Percentiles rank a stretch among this genome's conserved stretches.
phyloP scores from a whole-genome alignment of 2,329 filamentous ascomycete genomes.

The Myriosclerotinia curreyana region DNA sequence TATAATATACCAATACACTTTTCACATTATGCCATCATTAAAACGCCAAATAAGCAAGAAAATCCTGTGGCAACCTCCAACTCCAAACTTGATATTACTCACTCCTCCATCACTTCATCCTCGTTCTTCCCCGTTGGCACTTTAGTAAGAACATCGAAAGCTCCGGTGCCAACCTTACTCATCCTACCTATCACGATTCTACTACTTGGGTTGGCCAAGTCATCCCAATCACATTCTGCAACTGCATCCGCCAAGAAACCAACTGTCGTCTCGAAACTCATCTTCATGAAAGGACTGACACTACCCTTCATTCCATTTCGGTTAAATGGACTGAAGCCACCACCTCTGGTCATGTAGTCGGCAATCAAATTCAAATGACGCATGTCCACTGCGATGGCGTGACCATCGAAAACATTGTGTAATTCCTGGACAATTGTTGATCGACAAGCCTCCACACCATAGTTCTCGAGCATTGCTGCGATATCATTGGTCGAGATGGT shows the following conservation, averaged over 20 bases:
- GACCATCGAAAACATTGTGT: constrained; percentile 77
- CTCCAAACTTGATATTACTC: constrained; percentile 17
- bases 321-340: constrained; percentile 87
- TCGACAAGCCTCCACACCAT: constrained; percentile 91
- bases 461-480: constrained; percentile 74
- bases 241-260: constrained; percentile 91
- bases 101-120: constrained; percentile 21
- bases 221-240: constrained; percentile 85
- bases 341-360: constrained; percentile 95
- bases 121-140: constrained; percentile 40
- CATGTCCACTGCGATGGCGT: constrained; percentile 89
- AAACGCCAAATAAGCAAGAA: constrained; percentile 9
- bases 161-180: constrained; percentile 81
- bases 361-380: constrained; percentile 93
- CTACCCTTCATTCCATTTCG: constrained; percentile 83
- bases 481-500: constrained; percentile 91
- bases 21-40: constrained; percentile 15
- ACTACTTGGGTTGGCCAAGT: constrained; percentile 78
- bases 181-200: constrained; percentile 84
- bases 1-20: constrained; percentile 21
- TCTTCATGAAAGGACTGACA: constrained; percentile 92
- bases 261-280: constrained; percentile 98
- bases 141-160: constrained; percentile 78
- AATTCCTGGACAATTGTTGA: constrained; percentile 85
- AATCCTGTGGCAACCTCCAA: constrained; percentile 7